Percentiles rank a stretch among this genome's conserved stretches.
These are phyloP conservation scores for Metarhizium sp. DNA, from an alignment of 2,329 filamentous ascomycete species.

Conservation along the genomic window DNA sequence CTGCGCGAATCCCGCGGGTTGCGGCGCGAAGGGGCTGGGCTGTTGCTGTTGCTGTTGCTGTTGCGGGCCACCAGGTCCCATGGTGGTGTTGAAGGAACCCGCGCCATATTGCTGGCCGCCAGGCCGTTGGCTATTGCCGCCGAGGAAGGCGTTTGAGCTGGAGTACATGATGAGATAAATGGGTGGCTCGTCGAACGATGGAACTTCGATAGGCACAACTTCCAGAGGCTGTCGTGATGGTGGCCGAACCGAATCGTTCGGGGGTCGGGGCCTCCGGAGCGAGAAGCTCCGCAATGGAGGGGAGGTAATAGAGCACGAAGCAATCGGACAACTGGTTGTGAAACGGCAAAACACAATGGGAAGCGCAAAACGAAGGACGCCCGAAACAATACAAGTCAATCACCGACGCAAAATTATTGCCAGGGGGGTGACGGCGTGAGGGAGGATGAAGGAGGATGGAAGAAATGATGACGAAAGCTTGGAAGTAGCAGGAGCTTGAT, in stretches of 20 bases:
- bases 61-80: slow-evolving; percentile 32
- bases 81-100: slow-evolving; percentile 41
- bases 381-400: neutral
- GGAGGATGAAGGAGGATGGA: slow-evolving; percentile 8
- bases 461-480: slow-evolving; percentile 8
- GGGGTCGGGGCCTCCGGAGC: slow-evolving; percentile 1
- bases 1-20: slow-evolving; percentile 49
- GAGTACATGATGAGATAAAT: slow-evolving; percentile 62
- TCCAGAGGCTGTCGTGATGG: neutral
- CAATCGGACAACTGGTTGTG: neutral
- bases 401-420: neutral
- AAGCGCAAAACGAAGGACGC: neutral
- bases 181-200: neutral
- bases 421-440: slow-evolving; percentile 1
- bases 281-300: slow-evolving; percentile 2
- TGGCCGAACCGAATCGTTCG: neutral
- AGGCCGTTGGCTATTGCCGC: slow-evolving; percentile 66
- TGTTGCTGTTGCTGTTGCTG: slow-evolving; percentile 45
- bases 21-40: slow-evolving; percentile 45
- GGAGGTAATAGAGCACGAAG: slow-evolving; percentile 1
- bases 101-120: slow-evolving; percentile 42
- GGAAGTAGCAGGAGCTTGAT: neutral
- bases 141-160: slow-evolving; percentile 76
- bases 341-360: neutral
- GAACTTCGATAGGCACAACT: neutral